Base-by-base conservation (phyloP, 2,329 filamentous ascomycete genomes). In the Acephala macrosclerotiorum region DNA sequence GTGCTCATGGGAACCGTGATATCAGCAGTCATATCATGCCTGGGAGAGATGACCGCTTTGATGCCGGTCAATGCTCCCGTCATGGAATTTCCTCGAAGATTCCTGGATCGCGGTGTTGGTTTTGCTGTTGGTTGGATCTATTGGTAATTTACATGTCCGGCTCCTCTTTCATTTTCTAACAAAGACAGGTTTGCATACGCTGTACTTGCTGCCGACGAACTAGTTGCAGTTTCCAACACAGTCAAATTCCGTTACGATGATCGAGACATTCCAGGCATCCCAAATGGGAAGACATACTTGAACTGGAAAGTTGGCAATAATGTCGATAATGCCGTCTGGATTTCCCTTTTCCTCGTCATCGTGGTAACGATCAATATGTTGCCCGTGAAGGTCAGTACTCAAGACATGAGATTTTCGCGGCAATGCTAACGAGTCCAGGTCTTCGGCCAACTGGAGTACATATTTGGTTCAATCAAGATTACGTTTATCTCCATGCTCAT, bases 1-100 rank as follows among this genome's bases (percentile, higher is more conserved):
- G 62, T 81, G 0, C 73, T 82, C 22, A 80, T 81, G 72, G 80
- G 80, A 26, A 79, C 77, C 3, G 77, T 82, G 33, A 79, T 82
- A 42, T 80, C 78, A 1, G 79, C 79, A 1, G 79, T 80, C 2
- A 79, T 81, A 9, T 79, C 79, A 14, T 81, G 79, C 58, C 68
- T 83, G 8, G 80, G 81, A 20, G 75, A 79, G 61, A 79, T 78
- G 76, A 78, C 79, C 2, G 75, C 77, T 47, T 73, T 79, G 61
- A 78, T 80, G 77, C 78, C 79, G 14, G 78, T 80, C 45, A 78
- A 79, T 64, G 76, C 76, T 35, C 76, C 77, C 12, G 77, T 79
- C 18, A 78, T 79, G 73, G 76, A 79, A 59, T 80, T 80, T 61
- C 75, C 77, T 18, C 71, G 77, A 7, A 73, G 78, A 3, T 80